phyloP scores from a whole-genome alignment of 768 basidiomycete species.

The Suillus subaureus region DNA sequence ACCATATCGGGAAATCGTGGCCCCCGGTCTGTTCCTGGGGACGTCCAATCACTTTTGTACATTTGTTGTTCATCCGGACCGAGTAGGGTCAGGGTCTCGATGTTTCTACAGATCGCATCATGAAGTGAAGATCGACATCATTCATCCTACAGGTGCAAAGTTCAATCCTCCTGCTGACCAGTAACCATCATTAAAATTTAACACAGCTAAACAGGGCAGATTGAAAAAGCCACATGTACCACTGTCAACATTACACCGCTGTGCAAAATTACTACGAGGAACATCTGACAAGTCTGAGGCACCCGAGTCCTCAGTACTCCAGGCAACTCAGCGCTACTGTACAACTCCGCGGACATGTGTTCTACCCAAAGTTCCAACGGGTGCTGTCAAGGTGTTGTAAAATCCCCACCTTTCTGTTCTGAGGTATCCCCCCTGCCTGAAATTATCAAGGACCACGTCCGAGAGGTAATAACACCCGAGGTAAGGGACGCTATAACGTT shows the following conservation, averaged over 20 bases:
- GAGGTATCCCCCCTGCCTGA: background rate
- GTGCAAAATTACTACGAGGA: background rate
- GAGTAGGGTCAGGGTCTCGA: background rate
- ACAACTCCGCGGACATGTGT: slow-evolving; percentile 2
- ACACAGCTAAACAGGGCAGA: background rate
- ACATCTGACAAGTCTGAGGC: background rate
- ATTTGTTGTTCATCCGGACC: slow-evolving; percentile 18
- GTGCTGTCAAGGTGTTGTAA: background rate
- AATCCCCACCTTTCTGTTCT: background rate
- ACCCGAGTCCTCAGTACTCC: background rate
- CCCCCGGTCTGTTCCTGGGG: slow-evolving; percentile 19
- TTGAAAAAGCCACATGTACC: background rate
- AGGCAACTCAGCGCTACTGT: background rate
- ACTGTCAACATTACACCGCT: background rate
- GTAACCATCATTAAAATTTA: background rate
- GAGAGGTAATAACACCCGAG: background rate
- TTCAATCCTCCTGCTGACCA: background rate
- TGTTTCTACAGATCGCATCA: slow-evolving; percentile 2
- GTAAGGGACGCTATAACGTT: background rate
- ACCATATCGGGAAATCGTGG: slow-evolving; percentile 31
- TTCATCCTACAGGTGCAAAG: background rate
- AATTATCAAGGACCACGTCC: background rate
- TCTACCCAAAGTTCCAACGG: background rate
- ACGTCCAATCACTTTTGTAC: slow-evolving; percentile 16
- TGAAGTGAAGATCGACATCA: slow-evolving; percentile 1